Evolutionary conservation across 2,329 filamentous ascomycete genomes (phyloP).

Genomic region (Plectosphaerella sp.): DNA sequence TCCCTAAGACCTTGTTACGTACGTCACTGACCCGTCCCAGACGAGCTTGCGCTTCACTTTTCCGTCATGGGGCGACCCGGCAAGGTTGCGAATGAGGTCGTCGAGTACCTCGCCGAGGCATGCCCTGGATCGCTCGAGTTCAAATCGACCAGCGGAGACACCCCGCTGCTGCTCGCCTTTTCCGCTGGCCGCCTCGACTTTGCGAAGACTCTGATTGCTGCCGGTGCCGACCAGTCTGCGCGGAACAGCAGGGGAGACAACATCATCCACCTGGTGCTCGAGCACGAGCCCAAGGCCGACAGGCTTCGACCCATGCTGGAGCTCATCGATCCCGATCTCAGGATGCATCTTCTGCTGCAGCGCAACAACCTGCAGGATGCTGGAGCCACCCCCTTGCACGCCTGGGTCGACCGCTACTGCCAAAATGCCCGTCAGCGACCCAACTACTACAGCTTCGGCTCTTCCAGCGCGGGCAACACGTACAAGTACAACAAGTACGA

Average conservation of each 20-base stretch:
- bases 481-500: conserved; percentile 17
- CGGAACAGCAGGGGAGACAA: conserved; percentile 62
- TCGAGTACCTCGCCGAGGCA: conserved; percentile 62
- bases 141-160: conserved; percentile 53
- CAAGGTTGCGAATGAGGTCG: conserved; percentile 43
- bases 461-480: not conserved
- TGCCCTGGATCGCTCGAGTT: conserved; percentile 59
- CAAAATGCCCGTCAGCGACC: not conserved
- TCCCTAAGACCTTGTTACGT: conserved; percentile 1
- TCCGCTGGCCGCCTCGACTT: conserved; percentile 47
- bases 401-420: conserved; percentile 38
- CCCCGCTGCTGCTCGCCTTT: conserved; percentile 67
- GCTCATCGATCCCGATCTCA: conserved; percentile 52
- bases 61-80: conserved; percentile 45
- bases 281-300: conserved; percentile 22
- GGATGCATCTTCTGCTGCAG: conserved; percentile 54
- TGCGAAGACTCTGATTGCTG: conserved; percentile 57
- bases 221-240: conserved; percentile 64
- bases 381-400: conserved; percentile 60
- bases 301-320: conserved; percentile 45
- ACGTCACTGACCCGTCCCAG: conserved; percentile 29
- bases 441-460: not conserved
- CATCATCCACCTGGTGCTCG: conserved; percentile 57
- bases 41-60: conserved; percentile 62
- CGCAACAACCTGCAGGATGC: conserved; percentile 46